Evolutionary conservation across 1,139 yeast species (phyloP).

Genomic region (Protomyces arabidopsidicola): DNA sequence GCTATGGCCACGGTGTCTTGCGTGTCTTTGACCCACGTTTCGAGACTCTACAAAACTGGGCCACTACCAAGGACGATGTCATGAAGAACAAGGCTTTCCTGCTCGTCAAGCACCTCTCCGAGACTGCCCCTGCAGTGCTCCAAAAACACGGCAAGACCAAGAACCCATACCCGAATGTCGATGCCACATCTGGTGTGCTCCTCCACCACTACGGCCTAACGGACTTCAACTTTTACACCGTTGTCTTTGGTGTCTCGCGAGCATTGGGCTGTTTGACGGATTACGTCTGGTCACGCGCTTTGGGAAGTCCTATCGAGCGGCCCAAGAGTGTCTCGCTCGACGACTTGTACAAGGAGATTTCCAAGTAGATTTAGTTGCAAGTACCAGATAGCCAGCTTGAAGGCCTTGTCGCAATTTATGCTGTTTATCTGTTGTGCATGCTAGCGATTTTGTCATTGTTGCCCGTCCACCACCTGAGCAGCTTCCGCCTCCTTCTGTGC

Average conservation of each 20-base stretch:
- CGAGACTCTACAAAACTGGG: conserved; percentile 97
- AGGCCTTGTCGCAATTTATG: not conserved
- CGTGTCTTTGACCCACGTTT: conserved; percentile 98
- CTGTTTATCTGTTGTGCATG: too few species aligned
- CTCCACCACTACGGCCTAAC: conserved; percentile 57
- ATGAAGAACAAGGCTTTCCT: conserved; percentile 92
- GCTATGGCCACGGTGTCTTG: conserved; percentile 95
- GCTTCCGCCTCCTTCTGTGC: too few species aligned
- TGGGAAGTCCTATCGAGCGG: conserved; percentile 94
- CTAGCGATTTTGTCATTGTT: too few species aligned
- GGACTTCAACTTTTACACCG: conserved; percentile 55
- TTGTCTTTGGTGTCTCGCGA: conserved; percentile 56
- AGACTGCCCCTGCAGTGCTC: conserved; percentile 54
- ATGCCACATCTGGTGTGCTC: conserved; percentile 55
- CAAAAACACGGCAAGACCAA: conserved; percentile 58
- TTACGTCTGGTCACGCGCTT: conserved; percentile 91
- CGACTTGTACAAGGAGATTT: conserved; percentile 22
- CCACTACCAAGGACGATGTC: conserved; percentile 50
- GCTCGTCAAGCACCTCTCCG: conserved; percentile 64
- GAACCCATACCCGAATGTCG: conserved; percentile 64
- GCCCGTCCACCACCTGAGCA: too few species aligned
- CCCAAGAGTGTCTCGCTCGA: conserved; percentile 53
- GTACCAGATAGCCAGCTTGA: not conserved
- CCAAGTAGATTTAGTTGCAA: not conserved
- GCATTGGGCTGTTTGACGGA: conserved; percentile 64